These are phyloP conservation scores for Aegilops sharonensis DNA, from an alignment of 176 grass and related monocot species.

Conservation along the genomic window DNA sequence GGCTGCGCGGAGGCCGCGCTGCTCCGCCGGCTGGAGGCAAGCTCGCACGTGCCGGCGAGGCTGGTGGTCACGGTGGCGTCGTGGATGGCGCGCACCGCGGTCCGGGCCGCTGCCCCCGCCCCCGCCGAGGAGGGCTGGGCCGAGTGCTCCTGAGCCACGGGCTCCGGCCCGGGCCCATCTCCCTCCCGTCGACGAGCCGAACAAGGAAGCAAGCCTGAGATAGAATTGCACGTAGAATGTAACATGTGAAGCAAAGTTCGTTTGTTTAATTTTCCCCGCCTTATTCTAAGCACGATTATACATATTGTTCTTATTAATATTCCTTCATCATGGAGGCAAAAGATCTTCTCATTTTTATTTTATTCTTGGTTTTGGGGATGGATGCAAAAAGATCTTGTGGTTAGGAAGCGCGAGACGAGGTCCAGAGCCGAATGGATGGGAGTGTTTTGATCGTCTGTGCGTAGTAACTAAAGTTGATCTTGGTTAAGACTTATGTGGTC, in stretches of 20 bases:
- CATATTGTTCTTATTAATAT: not conserved
- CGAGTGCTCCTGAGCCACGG: constrained; percentile 42
- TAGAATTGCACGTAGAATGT: not conserved
- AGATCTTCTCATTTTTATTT: not conserved
- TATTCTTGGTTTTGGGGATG: too few species aligned
- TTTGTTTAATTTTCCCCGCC: constrained; percentile 25
- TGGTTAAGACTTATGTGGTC: constrained; percentile 12
- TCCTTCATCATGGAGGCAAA: not conserved
- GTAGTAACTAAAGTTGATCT: not conserved
- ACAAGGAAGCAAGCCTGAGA: not conserved
- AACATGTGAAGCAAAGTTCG: constrained; percentile 33
- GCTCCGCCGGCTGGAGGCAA: constrained; percentile 43
- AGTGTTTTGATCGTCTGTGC: not conserved
- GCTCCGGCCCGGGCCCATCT: not conserved
- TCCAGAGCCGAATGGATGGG: not conserved
- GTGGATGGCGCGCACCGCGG: constrained; percentile 47
- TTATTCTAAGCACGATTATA: not conserved
- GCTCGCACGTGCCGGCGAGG: constrained; percentile 44
- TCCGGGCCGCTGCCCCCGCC: not conserved
- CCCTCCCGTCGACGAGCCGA: not conserved
- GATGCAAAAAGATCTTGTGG: not conserved
- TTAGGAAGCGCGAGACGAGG: not conserved
- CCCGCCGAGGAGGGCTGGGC: constrained; percentile 59
- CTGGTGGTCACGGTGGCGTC: constrained; percentile 35
- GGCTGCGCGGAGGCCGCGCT: not conserved